phyloP scores from a whole-genome alignment of 805 yeast species.

The Candida lessepsii region DNA sequence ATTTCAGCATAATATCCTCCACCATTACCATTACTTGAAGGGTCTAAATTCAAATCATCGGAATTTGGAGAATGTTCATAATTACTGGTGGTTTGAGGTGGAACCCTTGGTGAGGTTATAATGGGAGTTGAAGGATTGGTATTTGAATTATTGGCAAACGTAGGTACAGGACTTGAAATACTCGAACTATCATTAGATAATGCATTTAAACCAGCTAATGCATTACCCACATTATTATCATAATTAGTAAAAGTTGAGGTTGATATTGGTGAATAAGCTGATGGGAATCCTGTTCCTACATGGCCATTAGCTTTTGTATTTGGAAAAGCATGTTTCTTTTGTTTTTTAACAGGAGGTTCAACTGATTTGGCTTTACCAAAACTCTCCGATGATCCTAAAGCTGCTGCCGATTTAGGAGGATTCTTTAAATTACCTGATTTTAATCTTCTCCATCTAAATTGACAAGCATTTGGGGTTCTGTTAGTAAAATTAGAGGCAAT shows the following conservation, averaged over 20 bases:
- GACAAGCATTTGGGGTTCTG: constrained; percentile 49
- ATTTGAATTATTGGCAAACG: constrained; percentile 10
- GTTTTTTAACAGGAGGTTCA: constrained; percentile 14
- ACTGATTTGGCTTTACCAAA: constrained; percentile 13
- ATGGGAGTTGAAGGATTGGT: constrained; percentile 24
- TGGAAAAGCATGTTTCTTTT: constrained; percentile 18
- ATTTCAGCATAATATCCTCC: constrained; percentile 47
- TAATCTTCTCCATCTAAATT: constrained; percentile 46
- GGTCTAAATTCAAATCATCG: constrained; percentile 24
- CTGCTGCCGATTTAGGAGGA: constrained; percentile 42
- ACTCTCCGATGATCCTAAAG: constrained; percentile 11
- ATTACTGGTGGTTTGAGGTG: constrained; percentile 18
- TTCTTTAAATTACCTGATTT: constrained; percentile 43
- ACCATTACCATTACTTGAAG: constrained; percentile 28
- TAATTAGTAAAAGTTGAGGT: constrained; percentile 40
- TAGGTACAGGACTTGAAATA: constrained; percentile 27
- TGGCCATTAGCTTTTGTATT: constrained; percentile 16
- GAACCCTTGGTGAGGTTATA: constrained; percentile 22
- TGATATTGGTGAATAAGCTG: constrained; percentile 35
- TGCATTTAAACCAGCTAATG: constrained; percentile 46
- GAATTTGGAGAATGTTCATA: constrained; percentile 18
- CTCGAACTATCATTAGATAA: constrained; percentile 26
- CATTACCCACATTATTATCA: constrained; percentile 39
- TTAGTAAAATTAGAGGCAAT: constrained; percentile 43
- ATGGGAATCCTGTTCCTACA: constrained; percentile 20